Conservation (phyloP, 2,329 filamentous ascomycete genomes). For the Xylaria digitata region DNA sequence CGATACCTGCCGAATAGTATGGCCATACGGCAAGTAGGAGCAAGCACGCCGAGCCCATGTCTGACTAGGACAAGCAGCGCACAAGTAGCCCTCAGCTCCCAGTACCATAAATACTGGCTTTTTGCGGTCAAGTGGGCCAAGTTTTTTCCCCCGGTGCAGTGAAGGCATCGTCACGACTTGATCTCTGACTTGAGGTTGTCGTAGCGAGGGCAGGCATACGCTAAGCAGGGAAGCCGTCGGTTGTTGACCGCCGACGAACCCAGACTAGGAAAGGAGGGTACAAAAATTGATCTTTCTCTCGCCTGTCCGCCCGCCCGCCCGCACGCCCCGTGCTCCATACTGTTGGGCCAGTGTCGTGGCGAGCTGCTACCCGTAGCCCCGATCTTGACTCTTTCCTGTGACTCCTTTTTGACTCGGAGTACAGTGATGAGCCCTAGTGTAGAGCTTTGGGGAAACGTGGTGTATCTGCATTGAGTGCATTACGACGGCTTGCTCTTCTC, state of each 20-base stretch:
- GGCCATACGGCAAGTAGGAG: slow-evolving; percentile 38
- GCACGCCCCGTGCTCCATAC: slow-evolving; percentile 17
- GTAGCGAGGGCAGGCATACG: slow-evolving; percentile 22
- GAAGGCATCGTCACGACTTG: slow-evolving; percentile 30
- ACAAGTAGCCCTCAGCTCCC: slow-evolving; percentile 20
- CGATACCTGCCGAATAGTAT: slow-evolving; percentile 45
- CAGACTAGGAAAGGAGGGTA: slow-evolving; percentile 23
- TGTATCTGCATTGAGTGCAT: slow-evolving; percentile 27
- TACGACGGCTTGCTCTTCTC: slow-evolving; percentile 35
- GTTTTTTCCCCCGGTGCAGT: slow-evolving; percentile 13
- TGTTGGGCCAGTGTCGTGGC: slow-evolving; percentile 35
- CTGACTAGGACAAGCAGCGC: slow-evolving; percentile 31
- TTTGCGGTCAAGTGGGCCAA: slow-evolving; percentile 24
- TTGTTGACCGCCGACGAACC: slow-evolving; percentile 23
- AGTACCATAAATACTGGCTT: slow-evolving; percentile 18
- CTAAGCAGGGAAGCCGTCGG: slow-evolving; percentile 25
- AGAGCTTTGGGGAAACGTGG: slow-evolving; percentile 25
- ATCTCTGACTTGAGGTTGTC: slow-evolving; percentile 21
- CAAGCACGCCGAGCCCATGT: slow-evolving; percentile 41
- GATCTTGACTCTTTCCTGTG: slow-evolving; percentile 32
- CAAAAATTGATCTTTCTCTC: slow-evolving; percentile 22
- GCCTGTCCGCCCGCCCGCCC: slow-evolving; percentile 11
- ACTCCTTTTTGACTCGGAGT: slow-evolving; percentile 33
- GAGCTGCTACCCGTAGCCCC: slow-evolving; percentile 33
- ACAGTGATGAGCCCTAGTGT: slow-evolving; percentile 24